These are phyloP conservation scores for Boletus subparvulus DNA, from an alignment of 768 basidiomycete genomes.

Conservation along the genomic window DNA sequence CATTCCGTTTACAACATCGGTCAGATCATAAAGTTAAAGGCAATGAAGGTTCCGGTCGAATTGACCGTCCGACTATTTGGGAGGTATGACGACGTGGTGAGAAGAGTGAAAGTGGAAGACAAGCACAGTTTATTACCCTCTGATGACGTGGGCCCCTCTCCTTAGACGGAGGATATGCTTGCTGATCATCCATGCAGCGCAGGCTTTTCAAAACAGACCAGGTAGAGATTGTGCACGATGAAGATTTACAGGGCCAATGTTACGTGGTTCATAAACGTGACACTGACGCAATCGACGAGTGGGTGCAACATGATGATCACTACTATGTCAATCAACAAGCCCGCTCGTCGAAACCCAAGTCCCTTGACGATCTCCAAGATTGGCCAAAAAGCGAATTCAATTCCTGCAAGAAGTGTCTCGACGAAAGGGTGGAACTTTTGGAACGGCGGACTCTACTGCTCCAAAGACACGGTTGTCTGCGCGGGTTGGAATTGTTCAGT, in stretches of 20 bases:
- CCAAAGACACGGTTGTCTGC: conserved; percentile 43
- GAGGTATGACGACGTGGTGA: conserved; percentile 44
- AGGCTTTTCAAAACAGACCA: conserved; percentile 43
- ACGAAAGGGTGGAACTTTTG: conserved; percentile 32
- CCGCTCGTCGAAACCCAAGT: conserved; percentile 16
- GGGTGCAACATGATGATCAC: conserved; percentile 58
- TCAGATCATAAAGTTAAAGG: conserved; percentile 48
- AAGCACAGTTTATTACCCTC: conserved; percentile 21
- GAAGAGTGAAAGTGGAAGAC: conserved; percentile 15
- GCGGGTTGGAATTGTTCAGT: conserved; percentile 67
- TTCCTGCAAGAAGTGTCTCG: conserved; percentile 42
- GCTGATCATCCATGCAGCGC: conserved; percentile 23
- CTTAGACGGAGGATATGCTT: neutral
- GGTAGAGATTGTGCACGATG: conserved; percentile 26
- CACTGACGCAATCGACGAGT: conserved; percentile 27
- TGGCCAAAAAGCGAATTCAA: conserved; percentile 31
- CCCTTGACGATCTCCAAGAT: conserved; percentile 22
- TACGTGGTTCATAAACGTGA: conserved; percentile 44
- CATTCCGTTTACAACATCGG: conserved; percentile 46
- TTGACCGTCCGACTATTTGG: conserved; percentile 43
- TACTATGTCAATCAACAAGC: conserved; percentile 49
- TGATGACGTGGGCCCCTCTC: conserved; percentile 42
- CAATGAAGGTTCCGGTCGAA: conserved; percentile 26
- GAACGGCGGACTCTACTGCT: conserved; percentile 32
- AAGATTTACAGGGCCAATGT: conserved; percentile 54